Base-by-base conservation (phyloP, 2,329 filamentous ascomycete species). In the Lasiodiplodia sp. region DNA sequence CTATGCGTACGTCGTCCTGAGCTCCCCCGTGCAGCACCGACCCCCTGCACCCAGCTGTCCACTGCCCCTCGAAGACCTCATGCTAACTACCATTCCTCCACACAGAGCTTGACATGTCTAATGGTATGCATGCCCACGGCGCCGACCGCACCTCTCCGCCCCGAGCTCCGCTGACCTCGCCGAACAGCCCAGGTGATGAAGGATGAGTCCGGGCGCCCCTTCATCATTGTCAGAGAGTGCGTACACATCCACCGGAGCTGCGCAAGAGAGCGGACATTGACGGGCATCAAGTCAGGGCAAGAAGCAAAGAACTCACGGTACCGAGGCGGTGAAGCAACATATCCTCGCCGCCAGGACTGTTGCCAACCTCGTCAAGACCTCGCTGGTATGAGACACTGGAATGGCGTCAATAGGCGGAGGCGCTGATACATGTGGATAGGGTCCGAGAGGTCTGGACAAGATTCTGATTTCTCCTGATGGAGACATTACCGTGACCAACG, bases 401-500 rank as follows among this genome's bases (percentile, higher is more conserved):
- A 28, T 16, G 18, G 60, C 60, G 47, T 28, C 52, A 8, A 18
- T n/a, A 38, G 56, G 23, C 12, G 37, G 37, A 37, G 47, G 34
- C 38, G 25, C 40, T 69, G 52, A 63, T n/a, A 21, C 6, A 12
- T 18, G 63, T 16, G 60, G 14, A 25, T 72, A 88, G 86, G 96
- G 96, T 63, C 96, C 96, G 67, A 92, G 96, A 75, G 96, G 96
- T 72, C 90, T 99, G 78, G 96, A 99, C 86, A 99, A 99, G 86
- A 99, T 99, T 79, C 88, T 99, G 75, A 99, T 99, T 76, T 99
- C 96, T 64, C 92, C 96, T 71, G 96, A 99, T 80, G 96, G 96
- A 80, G 96, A 99, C 82, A 99, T 99, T 81, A 99, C 96, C 71
- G 94, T 99, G 71, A 99, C 96, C 74, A 99, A 99, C 85, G 96